Evolutionary conservation across 192 early-diverging fungal species (phyloP).

Genomic region (Backusella parvicylindrica): DNA sequence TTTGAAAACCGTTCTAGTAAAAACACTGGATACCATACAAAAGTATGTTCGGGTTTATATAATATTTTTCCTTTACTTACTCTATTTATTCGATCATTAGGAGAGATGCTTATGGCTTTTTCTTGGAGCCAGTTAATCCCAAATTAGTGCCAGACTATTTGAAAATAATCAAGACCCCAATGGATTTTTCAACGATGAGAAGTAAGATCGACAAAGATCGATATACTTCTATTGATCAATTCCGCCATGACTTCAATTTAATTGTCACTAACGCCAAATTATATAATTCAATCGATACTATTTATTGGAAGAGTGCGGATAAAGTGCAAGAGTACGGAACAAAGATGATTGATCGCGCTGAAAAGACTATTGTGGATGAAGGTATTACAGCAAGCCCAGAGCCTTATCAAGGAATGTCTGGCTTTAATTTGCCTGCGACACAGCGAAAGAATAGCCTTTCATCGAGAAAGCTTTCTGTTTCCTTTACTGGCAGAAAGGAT

Average conservation of each 20-base stretch:
- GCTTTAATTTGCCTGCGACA: not conserved
- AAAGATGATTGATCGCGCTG: conserved; percentile 69
- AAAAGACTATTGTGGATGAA: conserved; percentile 10
- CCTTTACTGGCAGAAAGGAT: not conserved
- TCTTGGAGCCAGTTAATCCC: conserved; percentile 83
- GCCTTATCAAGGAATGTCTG: not conserved
- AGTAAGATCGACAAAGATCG: conserved; percentile 56
- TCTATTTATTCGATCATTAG: conserved; percentile 28
- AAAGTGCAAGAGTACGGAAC: conserved; percentile 67
- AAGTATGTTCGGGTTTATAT: conserved; percentile 40
- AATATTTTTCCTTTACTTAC: not conserved
- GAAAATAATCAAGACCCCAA: conserved; percentile 73
- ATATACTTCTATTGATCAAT: conserved; percentile 68
- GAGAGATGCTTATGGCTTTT: conserved; percentile 84
- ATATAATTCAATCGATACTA: conserved; percentile 80
- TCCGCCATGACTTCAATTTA: conserved; percentile 72
- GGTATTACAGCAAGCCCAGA: not conserved
- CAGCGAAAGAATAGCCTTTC: not conserved
- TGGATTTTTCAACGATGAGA: conserved; percentile 92
- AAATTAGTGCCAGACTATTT: conserved; percentile 75
- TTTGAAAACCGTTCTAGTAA: conserved; percentile 58
- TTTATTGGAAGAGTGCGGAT: conserved; percentile 81
- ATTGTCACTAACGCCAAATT: conserved; percentile 78
- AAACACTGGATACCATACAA: conserved; percentile 60
- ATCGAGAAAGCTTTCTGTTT: not conserved